Conservation (phyloP, 176 grass and related monocot species). For the Rhynchospora tenuis region DNA sequence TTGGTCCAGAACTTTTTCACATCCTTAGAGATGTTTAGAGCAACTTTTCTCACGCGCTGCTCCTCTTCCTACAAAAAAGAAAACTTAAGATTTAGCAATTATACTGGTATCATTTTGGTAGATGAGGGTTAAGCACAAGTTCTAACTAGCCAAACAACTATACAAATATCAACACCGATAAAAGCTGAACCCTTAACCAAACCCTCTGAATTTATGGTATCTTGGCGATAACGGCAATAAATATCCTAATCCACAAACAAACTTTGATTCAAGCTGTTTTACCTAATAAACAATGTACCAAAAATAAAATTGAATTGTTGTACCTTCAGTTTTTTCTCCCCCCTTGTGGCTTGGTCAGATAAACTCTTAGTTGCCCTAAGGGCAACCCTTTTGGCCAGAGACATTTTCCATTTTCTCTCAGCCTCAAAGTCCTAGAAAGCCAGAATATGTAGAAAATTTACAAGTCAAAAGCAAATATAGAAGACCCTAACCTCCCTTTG, state of each 20-base stretch:
- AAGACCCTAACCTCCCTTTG: not conserved
- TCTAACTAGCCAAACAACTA: not conserved
- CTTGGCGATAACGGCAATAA: not conserved
- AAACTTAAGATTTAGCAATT: conserved; percentile 9
- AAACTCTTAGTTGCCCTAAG: conserved; percentile 70
- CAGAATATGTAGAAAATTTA: not conserved
- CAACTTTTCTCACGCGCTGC: conserved; percentile 81
- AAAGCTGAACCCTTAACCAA: not conserved
- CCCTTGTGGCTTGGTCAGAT: conserved; percentile 70
- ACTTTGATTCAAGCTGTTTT: not conserved
- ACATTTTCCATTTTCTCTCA: conserved; percentile 97
- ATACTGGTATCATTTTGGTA: not conserved
- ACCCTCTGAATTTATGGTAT: not conserved
- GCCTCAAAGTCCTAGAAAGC: conserved; percentile 80
- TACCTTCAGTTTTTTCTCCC: conserved; percentile 94
- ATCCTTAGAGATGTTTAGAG: conserved; percentile 94
- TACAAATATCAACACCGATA: not conserved
- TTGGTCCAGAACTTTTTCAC: conserved; percentile 99
- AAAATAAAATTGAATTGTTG: not conserved
- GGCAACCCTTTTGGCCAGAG: conserved; percentile 88
- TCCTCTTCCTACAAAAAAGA: conserved; percentile 68
- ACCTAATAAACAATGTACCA: not conserved
- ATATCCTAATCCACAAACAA: conserved; percentile 15
- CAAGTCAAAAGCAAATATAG: conserved; percentile 19
- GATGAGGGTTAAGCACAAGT: conserved; percentile 3